Base-by-base conservation (phyloP, 1,139 yeast species). In the Debaryomyces fabryi region DNA sequence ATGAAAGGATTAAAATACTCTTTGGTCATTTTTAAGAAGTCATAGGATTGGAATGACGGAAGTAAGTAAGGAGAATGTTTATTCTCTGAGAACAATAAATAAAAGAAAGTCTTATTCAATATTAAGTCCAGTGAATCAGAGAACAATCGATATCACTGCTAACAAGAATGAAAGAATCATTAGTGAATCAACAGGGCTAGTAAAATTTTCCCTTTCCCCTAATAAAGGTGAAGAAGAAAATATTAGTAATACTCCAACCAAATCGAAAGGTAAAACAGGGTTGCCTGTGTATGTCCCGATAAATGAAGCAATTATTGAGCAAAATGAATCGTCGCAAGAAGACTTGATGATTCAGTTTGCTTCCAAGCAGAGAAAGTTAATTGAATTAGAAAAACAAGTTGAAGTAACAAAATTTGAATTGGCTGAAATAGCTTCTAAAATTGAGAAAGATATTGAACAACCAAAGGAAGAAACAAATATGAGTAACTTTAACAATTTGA, bases 351-450 rank as follows among this genome's bases (percentile, higher is more conserved):
- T 49, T 8, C 47, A 52, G 24, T 60, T 58, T 46, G 43, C 56
- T 6, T 35, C 39, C 6, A 69, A 69, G 47, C 71, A 67, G 47
- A 58, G 57, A 20, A 59, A 63, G 46, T 54, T 71, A 30, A 50
- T 56, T 10, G 61, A 61, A 13, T 58, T 64, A 46, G 67, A 70
- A 50, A 57, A 54, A 34, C 54, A 60, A 21, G 58, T 60, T 16
- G 64, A 63, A 27, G 41, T 54, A 4, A 56, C 63, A 35, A 63
- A 64, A 51, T 59, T 61, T 37, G 72, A 69, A 56, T 53, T 72
- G 49, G 48, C 65, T 33, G 73, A 69, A 49, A 49, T 71, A 18
- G 58, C 68, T 20, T 47, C 58, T 6, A 55, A 59, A 38, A 58
- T 53, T 55, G 66, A 56, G 18, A 50, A 41, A n/a, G 41, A 40